Evolutionary conservation across 306 rosid species (phyloP).

Genomic region (Psophocarpus tetragonolobus): DNA sequence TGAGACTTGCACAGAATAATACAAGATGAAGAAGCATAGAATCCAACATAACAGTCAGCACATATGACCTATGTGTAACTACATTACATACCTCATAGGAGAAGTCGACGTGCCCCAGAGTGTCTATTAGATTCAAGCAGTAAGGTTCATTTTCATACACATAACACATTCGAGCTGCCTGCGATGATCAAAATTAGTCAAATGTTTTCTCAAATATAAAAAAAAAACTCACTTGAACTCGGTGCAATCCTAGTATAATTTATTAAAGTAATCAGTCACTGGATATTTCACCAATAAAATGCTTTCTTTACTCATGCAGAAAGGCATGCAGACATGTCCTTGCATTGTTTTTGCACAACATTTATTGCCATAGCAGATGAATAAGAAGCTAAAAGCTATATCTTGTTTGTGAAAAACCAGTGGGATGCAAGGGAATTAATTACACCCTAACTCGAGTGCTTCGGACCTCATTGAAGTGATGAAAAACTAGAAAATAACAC

Average conservation of each 20-base stretch:
- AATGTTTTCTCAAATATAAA: slow-evolving; percentile 27
- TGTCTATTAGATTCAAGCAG: slow-evolving; percentile 88
- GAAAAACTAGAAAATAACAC: slow-evolving; percentile 40
- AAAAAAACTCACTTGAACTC: neutral
- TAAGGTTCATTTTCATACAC: slow-evolving; percentile 53
- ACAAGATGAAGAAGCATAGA: no score
- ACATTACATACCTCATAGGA: no score
- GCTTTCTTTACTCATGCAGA: slow-evolving; percentile 30
- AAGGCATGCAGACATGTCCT: slow-evolving; percentile 46
- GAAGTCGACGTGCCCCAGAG: slow-evolving; percentile 98
- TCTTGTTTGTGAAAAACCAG: slow-evolving; percentile 46
- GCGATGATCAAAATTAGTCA: slow-evolving; percentile 38
- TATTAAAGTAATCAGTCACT: slow-evolving; percentile 19
- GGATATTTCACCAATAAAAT: slow-evolving; percentile 29
- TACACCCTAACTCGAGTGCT: slow-evolving; percentile 50
- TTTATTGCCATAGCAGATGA: slow-evolving; percentile 57
- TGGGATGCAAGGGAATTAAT: slow-evolving; percentile 48
- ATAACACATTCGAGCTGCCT: slow-evolving; percentile 96
- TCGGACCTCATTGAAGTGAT: slow-evolving; percentile 42
- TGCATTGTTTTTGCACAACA: slow-evolving; percentile 44
- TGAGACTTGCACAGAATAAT: no score
- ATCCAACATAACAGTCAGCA: no score
- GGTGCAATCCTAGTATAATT: no score
- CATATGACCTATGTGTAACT: no score
- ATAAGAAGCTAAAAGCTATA: slow-evolving; percentile 48